phyloP scores from a whole-genome alignment of 1,284 basidiomycete genomes.

The Meripilus lineatus region DNA sequence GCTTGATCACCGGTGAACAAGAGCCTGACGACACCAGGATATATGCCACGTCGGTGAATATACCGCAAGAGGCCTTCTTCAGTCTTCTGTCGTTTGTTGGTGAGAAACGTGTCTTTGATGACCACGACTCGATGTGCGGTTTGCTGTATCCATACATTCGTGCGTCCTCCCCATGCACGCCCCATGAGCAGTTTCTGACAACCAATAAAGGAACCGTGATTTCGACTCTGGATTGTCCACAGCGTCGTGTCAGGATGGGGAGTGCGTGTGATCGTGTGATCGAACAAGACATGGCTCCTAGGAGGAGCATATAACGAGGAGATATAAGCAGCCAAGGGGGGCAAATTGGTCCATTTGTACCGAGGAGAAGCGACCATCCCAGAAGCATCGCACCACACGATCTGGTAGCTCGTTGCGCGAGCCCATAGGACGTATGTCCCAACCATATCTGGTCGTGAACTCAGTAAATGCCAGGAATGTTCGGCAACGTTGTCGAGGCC shows the following conservation, averaged over 20 bases:
- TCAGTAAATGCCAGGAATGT: too few species aligned
- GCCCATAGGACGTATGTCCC: not conserved
- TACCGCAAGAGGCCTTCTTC: not conserved
- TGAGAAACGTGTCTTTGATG: not conserved
- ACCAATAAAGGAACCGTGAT: too few species aligned
- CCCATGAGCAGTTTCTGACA: not conserved
- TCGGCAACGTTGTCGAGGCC: too few species aligned
- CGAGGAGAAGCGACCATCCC: not conserved
- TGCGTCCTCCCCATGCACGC: not conserved
- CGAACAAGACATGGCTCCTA: slow-evolving; percentile 3
- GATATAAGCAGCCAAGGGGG: slow-evolving; percentile 4
- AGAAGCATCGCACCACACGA: slow-evolving; percentile 1
- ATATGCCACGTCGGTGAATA: not conserved
- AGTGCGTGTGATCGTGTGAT: slow-evolving; percentile 8
- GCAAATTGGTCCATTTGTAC: not conserved
- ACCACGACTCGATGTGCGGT: not conserved
- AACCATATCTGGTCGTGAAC: not conserved
- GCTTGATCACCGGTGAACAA: too few species aligned
- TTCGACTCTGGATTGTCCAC: too few species aligned
- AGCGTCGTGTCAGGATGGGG: too few species aligned
- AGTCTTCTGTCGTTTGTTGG: not conserved
- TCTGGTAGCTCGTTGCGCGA: not conserved
- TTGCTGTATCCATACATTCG: not conserved
- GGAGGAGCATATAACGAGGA: slow-evolving; percentile 11
- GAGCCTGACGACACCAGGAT: not conserved